phyloP scores from a whole-genome alignment of 1,139 yeast genomes.

The Debaryomyces psychrophilus region DNA sequence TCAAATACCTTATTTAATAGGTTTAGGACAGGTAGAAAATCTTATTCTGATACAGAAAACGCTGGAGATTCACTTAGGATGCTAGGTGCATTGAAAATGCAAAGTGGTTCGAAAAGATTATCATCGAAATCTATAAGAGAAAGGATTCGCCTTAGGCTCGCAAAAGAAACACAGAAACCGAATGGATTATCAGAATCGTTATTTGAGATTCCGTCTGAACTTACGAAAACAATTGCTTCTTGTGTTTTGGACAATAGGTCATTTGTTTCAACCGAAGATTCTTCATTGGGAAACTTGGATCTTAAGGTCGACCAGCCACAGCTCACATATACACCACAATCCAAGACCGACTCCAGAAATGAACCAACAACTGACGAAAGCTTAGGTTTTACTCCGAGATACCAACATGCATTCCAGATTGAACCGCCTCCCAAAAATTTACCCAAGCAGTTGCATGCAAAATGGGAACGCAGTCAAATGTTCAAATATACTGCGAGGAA shows the following conservation, averaged over 20 bases:
- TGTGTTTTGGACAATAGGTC: slow-evolving; percentile 12
- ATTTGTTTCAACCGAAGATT: slow-evolving; percentile 8
- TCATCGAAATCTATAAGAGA: slow-evolving; percentile 9
- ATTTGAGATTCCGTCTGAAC: slow-evolving; percentile 9
- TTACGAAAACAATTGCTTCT: slow-evolving; percentile 12
- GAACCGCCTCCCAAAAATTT: slow-evolving; percentile 19
- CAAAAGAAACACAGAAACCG: slow-evolving; percentile 7
- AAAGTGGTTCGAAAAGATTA: not conserved
- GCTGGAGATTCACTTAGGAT: not conserved
- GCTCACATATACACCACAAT: not conserved
- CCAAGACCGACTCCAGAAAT: not conserved
- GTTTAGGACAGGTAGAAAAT: not conserved
- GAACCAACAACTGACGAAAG: not conserved
- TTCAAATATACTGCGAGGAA: slow-evolving; percentile 20
- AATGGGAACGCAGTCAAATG: slow-evolving; percentile 30
- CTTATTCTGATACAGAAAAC: not conserved
- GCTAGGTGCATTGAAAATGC: too few species aligned
- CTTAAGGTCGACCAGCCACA: slow-evolving; percentile 7
- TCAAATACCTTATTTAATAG: not conserved
- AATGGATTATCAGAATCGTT: not conserved
- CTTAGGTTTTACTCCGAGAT: slow-evolving; percentile 10
- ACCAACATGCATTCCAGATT: slow-evolving; percentile 18
- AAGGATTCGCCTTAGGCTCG: slow-evolving; percentile 11
- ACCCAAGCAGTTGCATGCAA: slow-evolving; percentile 19
- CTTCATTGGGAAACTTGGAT: slow-evolving; percentile 8